Evolutionary conservation across 805 yeast species (phyloP), one percentile per base, ranked within the genome.

Genomic region (Maudiozyma saulgeensis): DNA sequence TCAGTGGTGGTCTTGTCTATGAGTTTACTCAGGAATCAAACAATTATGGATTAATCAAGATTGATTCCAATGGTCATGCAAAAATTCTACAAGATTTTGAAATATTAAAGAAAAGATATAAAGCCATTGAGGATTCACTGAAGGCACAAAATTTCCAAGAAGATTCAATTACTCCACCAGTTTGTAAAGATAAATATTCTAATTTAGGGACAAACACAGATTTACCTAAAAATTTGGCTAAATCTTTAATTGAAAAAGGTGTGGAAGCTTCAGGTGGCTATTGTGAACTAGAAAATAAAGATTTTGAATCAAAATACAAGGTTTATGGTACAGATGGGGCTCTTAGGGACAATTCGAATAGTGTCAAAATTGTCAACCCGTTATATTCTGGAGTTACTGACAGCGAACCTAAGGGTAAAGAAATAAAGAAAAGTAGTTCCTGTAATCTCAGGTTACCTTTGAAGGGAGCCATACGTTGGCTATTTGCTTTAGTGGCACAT

Each of bases 1-100:
- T 90, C 61, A 78, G 87, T 49, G 97, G 97, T 7, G 97, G 95
- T 0, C 68, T 87, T 46, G 87, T 84, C 5, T 87, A 87, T 57
- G 95, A 87, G 63, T 87, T 75, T 63, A 75, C 88, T 4, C 87
- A 85, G 59, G 95, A 84, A 57, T 76, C 81, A 7, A 87, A 87
- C 63, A 80, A 82, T 55, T 87, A 87, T 64, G 96, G 96, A 0
- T 67, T 87, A 37, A 89, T 87, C 1, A 74, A 76, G 45, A 67
- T 80, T 25, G 70, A 67, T 50, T 63, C 67, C 18, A 57, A 63
- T 28, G 74, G 75, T 8, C 69, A 73, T 47, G 72, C 68, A 1
- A 56, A 70, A n/a, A 48, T 73, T 6, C 62, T 69, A 19, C 57
- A 63, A 0, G 90, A 83, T 56, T 82, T 70, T 56, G 65, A 66